These are phyloP conservation scores for Mycena alexandri DNA, from an alignment of 768 basidiomycete species.

Conservation along the genomic window DNA sequence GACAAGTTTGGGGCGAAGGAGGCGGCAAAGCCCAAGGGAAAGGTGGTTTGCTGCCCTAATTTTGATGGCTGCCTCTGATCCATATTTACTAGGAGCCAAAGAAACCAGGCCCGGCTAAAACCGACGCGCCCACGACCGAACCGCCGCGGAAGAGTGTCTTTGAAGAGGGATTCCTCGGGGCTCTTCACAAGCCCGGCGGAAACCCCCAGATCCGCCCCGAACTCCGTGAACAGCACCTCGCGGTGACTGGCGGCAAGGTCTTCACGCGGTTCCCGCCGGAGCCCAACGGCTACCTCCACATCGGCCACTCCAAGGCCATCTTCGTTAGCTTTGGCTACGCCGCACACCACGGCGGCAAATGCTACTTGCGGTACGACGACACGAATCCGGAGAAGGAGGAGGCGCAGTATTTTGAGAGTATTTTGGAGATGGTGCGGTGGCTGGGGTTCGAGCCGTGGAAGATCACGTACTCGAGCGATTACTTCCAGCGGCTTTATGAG, in stretches of 20 bases:
- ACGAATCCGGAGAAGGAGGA: constrained; percentile 99
- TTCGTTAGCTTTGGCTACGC: constrained; percentile 99
- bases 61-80: not conserved
- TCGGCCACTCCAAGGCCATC: constrained; percentile 98
- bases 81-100: constrained; percentile 58
- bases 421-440: constrained; percentile 96
- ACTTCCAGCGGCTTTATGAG: constrained; percentile 89
- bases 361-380: constrained; percentile 96
- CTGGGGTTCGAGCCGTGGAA: constrained; percentile 98
- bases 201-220: constrained; percentile 88
- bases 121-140: constrained; percentile 51
- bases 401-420: constrained; percentile 95
- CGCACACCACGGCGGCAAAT: constrained; percentile 90
- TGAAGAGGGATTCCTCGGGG: constrained; percentile 93
- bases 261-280: constrained; percentile 99
- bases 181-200: constrained; percentile 92
- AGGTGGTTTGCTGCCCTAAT: constrained; percentile 54
- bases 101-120: constrained; percentile 51
- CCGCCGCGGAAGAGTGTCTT: constrained; percentile 77
- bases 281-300: constrained; percentile 96
- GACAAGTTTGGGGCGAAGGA: constrained; percentile 82
- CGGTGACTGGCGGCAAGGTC: constrained; percentile 83
- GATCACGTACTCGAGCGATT: constrained; percentile 98
- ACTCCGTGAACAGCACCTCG: constrained; percentile 86
- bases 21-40: constrained; percentile 71